phyloP scores from a whole-genome alignment of 345 rosid species.

The Camelina sativa region DNA sequence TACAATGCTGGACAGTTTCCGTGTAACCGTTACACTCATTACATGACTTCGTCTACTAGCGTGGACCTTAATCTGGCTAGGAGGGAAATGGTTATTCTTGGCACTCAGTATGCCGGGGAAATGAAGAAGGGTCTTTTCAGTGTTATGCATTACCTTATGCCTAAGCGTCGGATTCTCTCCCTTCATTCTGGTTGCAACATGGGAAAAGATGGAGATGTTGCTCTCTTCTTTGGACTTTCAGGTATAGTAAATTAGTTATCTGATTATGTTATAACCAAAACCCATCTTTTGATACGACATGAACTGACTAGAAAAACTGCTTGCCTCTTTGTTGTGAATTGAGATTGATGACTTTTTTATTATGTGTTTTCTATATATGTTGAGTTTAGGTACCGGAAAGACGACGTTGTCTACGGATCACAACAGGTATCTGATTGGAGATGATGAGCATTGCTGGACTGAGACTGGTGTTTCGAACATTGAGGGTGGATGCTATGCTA shows the following conservation, averaged over 20 bases:
- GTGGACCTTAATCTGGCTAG: constrained; percentile 89
- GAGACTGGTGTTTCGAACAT: constrained; percentile 95
- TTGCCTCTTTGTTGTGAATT: too few relatives aligned
- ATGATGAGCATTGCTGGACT: constrained; percentile 96
- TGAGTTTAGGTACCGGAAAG: constrained; percentile 78
- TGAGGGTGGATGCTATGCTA: constrained; percentile 98
- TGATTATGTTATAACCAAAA: background rate
- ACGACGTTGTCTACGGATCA: constrained; percentile 97
- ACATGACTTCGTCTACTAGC: constrained; percentile 99
- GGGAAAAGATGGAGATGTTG: constrained; percentile 98
- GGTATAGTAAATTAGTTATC: constrained; percentile 37
- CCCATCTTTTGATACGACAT: background rate
- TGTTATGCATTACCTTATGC: constrained; percentile 99
- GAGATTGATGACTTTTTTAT: too few relatives aligned
- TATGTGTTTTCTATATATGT: constrained; percentile 1
- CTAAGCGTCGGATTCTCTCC: constrained; percentile 93
- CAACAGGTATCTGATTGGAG: constrained; percentile 89
- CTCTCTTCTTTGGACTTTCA: constrained; percentile 99
- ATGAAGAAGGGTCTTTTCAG: constrained; percentile 99
- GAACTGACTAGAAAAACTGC: too few relatives aligned
- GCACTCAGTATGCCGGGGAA: constrained; percentile 99
- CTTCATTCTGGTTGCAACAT: constrained; percentile 98
- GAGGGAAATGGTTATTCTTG: constrained; percentile 98
- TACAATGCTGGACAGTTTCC: constrained; percentile 99
- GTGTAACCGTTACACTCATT: constrained; percentile 96